These are phyloP conservation scores for Calonectria hongkongensis DNA, from an alignment of 2,329 filamentous ascomycete genomes.

Conservation along the genomic window DNA sequence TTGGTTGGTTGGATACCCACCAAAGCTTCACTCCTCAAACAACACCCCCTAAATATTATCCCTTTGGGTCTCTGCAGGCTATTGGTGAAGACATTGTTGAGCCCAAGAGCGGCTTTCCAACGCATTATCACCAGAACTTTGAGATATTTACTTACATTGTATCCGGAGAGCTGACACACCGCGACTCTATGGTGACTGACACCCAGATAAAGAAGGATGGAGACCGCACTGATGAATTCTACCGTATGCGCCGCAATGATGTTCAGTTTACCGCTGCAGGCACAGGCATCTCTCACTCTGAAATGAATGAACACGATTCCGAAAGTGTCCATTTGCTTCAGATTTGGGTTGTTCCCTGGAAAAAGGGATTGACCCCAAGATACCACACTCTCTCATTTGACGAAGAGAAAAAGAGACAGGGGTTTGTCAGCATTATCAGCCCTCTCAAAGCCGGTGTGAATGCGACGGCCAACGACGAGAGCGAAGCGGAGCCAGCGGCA, in stretches of 20 bases:
- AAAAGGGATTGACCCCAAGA: neutral
- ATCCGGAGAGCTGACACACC: neutral
- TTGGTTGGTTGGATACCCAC: neutral
- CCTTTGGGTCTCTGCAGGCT: neutral
- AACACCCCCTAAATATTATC: neutral
- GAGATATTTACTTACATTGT: neutral
- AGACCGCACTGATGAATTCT: constrained; percentile 1
- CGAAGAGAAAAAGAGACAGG: neutral
- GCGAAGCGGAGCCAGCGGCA: neutral
- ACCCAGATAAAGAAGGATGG: neutral
- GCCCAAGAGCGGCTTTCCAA: neutral
- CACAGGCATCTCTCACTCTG: neutral
- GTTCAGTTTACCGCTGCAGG: constrained; percentile 6
- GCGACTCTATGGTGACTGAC: neutral
- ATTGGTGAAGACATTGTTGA: neutral
- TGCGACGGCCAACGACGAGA: neutral
- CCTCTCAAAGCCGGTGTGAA: neutral
- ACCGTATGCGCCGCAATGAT: constrained; percentile 2
- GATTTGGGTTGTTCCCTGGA: neutral
- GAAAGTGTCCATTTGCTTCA: constrained; percentile 1
- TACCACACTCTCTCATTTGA: neutral
- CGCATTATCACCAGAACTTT: neutral
- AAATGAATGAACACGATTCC: constrained; percentile 1
- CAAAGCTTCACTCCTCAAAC: neutral
- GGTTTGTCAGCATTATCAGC: neutral